phyloP scores from a whole-genome alignment of 495 filamentous ascomycete genomes.

The Pseudevernia furfuracea region DNA sequence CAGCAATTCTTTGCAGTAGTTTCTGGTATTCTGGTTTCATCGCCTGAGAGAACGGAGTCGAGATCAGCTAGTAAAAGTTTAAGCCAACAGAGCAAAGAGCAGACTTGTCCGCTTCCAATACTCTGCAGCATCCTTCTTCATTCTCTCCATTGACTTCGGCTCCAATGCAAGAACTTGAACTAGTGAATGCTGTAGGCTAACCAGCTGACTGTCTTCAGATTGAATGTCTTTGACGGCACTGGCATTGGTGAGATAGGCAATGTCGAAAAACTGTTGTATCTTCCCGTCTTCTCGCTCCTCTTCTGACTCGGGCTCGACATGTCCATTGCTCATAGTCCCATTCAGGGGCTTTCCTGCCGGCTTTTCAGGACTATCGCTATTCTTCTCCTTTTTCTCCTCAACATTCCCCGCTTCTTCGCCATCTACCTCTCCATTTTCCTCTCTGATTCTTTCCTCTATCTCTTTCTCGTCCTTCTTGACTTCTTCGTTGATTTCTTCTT shows the following conservation, averaged over 20 bases:
- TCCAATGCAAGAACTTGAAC: constrained; percentile 41
- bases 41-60: background rate
- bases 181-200: constrained; percentile 28
- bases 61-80: background rate
- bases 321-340: constrained; percentile 14
- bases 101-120: constrained; percentile 76
- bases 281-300: constrained; percentile 43
- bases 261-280: constrained; percentile 74
- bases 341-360: background rate
- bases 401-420: background rate
- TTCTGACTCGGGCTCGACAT: constrained; percentile 21
- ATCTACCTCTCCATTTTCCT: constrained; percentile 7
- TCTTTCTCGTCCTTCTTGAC: constrained; percentile 13
- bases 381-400: background rate
- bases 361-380: background rate
- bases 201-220: constrained; percentile 17
- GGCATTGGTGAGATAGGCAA: constrained; percentile 54
- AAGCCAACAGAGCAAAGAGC: constrained; percentile 54
- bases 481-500: constrained; percentile 13
- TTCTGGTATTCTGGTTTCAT: background rate
- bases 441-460: constrained; percentile 15
- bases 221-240: constrained; percentile 27
- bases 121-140: constrained; percentile 53
- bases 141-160: constrained; percentile 37
- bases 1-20: background rate